Percentiles rank a stretch among this genome's conserved stretches.
phyloP scores from a whole-genome alignment of 495 filamentous ascomycete genomes.

The Aspergillus cristatus region DNA sequence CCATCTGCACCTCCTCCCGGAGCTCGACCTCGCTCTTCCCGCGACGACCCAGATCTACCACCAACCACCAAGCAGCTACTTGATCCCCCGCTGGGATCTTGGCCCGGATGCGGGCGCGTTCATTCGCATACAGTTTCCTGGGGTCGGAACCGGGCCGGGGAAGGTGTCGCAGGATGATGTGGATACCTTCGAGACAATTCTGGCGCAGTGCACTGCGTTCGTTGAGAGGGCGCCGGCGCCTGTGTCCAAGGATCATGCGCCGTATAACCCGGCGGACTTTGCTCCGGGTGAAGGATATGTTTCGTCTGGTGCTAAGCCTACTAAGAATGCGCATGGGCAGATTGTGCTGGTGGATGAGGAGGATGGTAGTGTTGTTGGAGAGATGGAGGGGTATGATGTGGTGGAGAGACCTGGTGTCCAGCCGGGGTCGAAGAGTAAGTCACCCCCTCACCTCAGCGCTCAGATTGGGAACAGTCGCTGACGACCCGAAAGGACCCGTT shows the following conservation, averaged over 20 bases:
- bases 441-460: too few relatives aligned
- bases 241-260: conserved; percentile 34
- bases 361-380: conserved; percentile 88
- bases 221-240: conserved; percentile 66
- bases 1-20: conserved; percentile 85
- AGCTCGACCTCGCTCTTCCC: conserved; percentile 81
- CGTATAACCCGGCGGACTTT: conserved; percentile 75
- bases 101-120: conserved; percentile 82
- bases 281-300: conserved; percentile 71
- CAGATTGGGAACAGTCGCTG: too few relatives aligned
- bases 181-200: conserved; percentile 92
- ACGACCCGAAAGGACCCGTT: conserved; percentile 58
- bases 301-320: conserved; percentile 15
- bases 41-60: conserved; percentile 94
- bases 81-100: conserved; percentile 89
- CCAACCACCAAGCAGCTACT: conserved; percentile 77
- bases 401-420: conserved; percentile 64
- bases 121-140: conserved; percentile 80
- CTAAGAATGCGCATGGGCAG: conserved; percentile 51
- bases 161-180: conserved; percentile 80
- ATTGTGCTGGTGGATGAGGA: conserved; percentile 96
- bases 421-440: conserved; percentile 78
- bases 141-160: conserved; percentile 50
- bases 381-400: conserved; percentile 76
- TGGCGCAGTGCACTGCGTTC: conserved; percentile 92